Percentiles rank a stretch among this genome's conserved stretches.
phyloP scores from a whole-genome alignment of 2,329 filamentous ascomycete genomes.

The Cladosporium phlei region DNA sequence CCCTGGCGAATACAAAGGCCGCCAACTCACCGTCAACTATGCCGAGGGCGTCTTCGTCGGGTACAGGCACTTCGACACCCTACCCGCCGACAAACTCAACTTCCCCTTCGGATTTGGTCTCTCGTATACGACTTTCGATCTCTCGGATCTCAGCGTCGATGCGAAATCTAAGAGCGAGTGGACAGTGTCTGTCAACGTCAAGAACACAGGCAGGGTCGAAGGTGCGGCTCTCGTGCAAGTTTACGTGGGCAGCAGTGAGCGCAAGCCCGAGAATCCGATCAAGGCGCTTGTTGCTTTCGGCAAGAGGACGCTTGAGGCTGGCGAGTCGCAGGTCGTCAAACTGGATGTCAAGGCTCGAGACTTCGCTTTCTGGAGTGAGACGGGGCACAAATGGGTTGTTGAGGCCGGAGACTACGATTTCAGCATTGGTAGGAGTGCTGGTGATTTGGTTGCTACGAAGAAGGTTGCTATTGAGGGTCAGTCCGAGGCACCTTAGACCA shows the following conservation, averaged over 20 bases:
- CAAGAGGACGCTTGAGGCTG: constrained; percentile 56
- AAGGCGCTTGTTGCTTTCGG: constrained; percentile 68
- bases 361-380: constrained; percentile 8
- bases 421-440: background rate
- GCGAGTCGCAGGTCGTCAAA: constrained; percentile 36
- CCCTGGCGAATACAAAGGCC: constrained; percentile 60
- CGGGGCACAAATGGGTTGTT: background rate
- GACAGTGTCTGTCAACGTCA: background rate
- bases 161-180: constrained; percentile 25
- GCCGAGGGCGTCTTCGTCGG: constrained; percentile 70
- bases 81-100: constrained; percentile 55
- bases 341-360: constrained; percentile 1
- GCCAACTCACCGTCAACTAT: constrained; percentile 61
- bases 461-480: background rate
- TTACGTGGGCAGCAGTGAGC: constrained; percentile 38
- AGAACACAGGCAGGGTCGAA: background rate
- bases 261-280: constrained; percentile 57
- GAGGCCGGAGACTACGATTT: constrained; percentile 5
- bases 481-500: background rate
- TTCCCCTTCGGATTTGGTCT: constrained; percentile 77
- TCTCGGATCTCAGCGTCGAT: constrained; percentile 47
- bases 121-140: constrained; percentile 63
- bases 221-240: constrained; percentile 7
- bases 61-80: constrained; percentile 68
- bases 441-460: background rate